Evolutionary conservation across 139 green algal genomes (phyloP).

Genomic region (Micromonas pusilla): DNA sequence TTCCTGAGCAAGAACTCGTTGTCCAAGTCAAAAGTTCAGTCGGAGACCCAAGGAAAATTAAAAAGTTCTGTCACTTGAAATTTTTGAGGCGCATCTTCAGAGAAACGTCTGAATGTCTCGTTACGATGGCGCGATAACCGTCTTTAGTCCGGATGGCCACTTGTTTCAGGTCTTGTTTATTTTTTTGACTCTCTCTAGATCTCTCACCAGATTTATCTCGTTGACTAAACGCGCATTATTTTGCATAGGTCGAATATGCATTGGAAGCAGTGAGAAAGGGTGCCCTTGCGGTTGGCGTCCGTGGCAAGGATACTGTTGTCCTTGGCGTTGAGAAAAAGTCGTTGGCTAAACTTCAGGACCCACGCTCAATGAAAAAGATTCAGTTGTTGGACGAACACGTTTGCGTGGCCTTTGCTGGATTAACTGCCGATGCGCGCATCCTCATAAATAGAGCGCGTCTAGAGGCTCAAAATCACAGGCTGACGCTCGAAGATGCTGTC

Average conservation of each 20-base stretch:
- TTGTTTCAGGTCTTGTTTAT: conserved; percentile 42
- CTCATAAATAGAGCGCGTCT: conserved; percentile 87
- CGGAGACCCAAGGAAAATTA: too few relatives aligned
- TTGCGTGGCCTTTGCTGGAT: conserved; percentile 89
- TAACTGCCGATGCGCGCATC: conserved; percentile 92
- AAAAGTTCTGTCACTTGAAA: too few relatives aligned
- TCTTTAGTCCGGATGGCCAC: conserved; percentile 90
- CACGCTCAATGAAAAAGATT: conserved; percentile 92
- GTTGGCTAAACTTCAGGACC: conserved; percentile 90
- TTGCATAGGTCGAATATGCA: conserved; percentile 95
- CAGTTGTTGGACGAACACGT: conserved; percentile 93
- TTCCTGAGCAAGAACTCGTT: too few relatives aligned
- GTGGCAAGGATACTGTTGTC: conserved; percentile 81
- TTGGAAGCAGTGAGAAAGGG: conserved; percentile 93
- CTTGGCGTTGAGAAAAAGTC: conserved; percentile 93
- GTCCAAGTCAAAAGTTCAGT: too few relatives aligned
- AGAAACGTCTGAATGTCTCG: too few relatives aligned
- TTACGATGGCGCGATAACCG: conserved; percentile 98
- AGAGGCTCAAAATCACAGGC: conserved; percentile 75
- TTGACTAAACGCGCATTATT: conserved; percentile 27
- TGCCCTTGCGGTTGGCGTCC: conserved; percentile 83
- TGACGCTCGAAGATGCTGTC: conserved; percentile 45
- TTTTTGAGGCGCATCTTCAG: too few relatives aligned
- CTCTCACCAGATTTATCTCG: neutral
- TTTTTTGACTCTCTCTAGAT: conserved; percentile 88